Base-by-base conservation (phyloP, 257 asterid genomes). In the Solanum paucissectum region DNA sequence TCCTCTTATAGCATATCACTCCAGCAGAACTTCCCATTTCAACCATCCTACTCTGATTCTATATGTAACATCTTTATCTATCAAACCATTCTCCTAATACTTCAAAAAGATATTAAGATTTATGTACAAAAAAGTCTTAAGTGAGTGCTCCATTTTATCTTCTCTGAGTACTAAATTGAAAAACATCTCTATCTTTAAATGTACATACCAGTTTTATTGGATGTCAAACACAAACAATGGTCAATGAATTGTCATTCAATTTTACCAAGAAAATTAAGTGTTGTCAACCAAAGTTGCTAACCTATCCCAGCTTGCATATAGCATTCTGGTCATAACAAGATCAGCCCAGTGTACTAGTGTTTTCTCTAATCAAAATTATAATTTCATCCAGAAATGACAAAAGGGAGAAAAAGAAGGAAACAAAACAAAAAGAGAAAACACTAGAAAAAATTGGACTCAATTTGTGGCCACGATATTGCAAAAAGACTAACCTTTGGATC, bases 401-500 rank as follows among this genome's bases (percentile, higher is more conserved):
- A 79, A 77, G 2, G 11, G 21, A 2, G 20, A 10, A 77, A 42
- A 79, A 14, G 16, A 20, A 40, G 32, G 64, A 64, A 42, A 23
- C 55, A 36, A 49, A 36, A 3, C 25, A 64, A 49, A 60, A 76
- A 68, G 1, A 66, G 40, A 74, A 72, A 81, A 14, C 69, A 40
- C 14, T 14, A 79, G 68, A 42, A 81, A 46, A 46, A 82, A 49
- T 18, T 82, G 86, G 86, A 82, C 69, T 82, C 29, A 49, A 29
- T 29, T 82, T 18, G 85, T 82, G 86, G 86, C 86, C 86, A 49
- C 58, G 46, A 82, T 52, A 82, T 18, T 49, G 69, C 27, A 36
- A 74, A 44, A 27, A 88, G 71, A 89, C 94, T 64, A 88, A 95
- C 99, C 99, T 95, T 91, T 82, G 94, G 92, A 91, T 89, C 92